Conservation (phyloP, 2,329 filamentous ascomycete genomes). For the Fusarium sp. region DNA sequence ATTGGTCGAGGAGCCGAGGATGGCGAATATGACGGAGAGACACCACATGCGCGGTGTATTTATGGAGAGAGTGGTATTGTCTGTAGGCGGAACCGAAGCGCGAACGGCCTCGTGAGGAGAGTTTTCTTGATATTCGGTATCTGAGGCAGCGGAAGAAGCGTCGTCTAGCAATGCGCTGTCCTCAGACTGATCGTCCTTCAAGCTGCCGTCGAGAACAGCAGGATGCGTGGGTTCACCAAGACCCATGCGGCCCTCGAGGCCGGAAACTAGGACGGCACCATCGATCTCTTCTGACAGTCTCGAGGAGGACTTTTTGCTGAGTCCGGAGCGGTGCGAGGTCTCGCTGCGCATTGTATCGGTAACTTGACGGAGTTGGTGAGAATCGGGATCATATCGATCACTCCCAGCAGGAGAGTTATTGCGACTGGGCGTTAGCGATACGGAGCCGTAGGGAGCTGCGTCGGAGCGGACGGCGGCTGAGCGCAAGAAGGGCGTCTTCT, state of each 20-base stretch:
- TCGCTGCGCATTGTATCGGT: constrained; percentile 50
- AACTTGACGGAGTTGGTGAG: constrained; percentile 50
- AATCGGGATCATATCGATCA: constrained; percentile 48
- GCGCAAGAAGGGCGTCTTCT: constrained; percentile 52
- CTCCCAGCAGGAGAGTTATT: constrained; percentile 52
- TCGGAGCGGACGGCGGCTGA: constrained; percentile 46
- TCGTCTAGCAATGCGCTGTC: constrained; percentile 52
- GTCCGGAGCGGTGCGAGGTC: constrained; percentile 48
- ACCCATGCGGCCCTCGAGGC: constrained; percentile 65
- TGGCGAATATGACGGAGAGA: constrained; percentile 80
- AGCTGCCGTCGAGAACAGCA: constrained; percentile 57
- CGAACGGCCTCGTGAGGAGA: constrained; percentile 83
- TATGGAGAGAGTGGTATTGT: constrained; percentile 82
- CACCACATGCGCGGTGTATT: constrained; percentile 91
- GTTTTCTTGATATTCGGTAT: constrained; percentile 70
- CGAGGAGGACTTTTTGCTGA: constrained; percentile 49
- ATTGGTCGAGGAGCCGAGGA: constrained; percentile 85
- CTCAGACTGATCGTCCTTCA: constrained; percentile 54
- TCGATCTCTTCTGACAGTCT: constrained; percentile 62
- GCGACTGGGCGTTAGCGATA: constrained; percentile 51
- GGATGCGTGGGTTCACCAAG: constrained; percentile 61
- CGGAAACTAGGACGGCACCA: constrained; percentile 61
- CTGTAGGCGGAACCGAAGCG: constrained; percentile 79
- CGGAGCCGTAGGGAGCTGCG: constrained; percentile 54
- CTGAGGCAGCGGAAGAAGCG: constrained; percentile 55